Percentiles rank a stretch among this genome's conserved stretches.
These are phyloP conservation scores for Neofusicoccum sp. DNA, from an alignment of 2,329 filamentous ascomycete species.

Conservation along the genomic window DNA sequence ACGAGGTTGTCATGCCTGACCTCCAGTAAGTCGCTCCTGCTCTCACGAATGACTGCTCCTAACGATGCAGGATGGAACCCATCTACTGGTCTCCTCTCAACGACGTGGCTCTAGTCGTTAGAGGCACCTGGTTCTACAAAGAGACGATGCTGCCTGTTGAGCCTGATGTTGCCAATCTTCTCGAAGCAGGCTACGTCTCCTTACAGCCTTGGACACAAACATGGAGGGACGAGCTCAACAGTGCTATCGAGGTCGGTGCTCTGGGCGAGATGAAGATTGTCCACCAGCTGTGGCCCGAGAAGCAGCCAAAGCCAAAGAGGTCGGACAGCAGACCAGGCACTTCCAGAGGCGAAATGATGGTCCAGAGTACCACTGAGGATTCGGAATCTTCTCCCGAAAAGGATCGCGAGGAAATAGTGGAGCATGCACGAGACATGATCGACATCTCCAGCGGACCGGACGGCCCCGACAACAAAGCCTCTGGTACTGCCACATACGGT, in stretches of 20 bases:
- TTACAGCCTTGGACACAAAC: constrained; percentile 87
- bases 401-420: constrained; percentile 45
- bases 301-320: constrained; percentile 58
- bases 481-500: constrained; percentile 45
- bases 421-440: constrained; percentile 50
- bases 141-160: constrained; percentile 93
- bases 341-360: constrained; percentile 33
- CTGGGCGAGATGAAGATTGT: constrained; percentile 89
- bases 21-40: constrained; percentile 8
- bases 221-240: constrained; percentile 88
- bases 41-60: constrained; percentile 26
- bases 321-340: constrained; percentile 47
- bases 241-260: constrained; percentile 86
- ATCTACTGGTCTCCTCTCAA: constrained; percentile 91
- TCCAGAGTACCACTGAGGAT: constrained; percentile 8
- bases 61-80: constrained; percentile 14
- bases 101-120: constrained; percentile 78
- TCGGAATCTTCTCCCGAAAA: constrained; percentile 38
- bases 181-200: constrained; percentile 88
- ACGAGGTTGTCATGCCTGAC: constrained; percentile 79
- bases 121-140: constrained; percentile 97
- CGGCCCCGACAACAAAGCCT: constrained; percentile 52
- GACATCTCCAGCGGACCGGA: constrained; percentile 50
- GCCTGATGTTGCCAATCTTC: constrained; percentile 80
- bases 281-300: constrained; percentile 77